Percentiles rank a stretch among this genome's conserved stretches.
These are phyloP conservation scores for Rasamsonia emersonii DNA, from an alignment of 2,329 filamentous ascomycete species.

Conservation along the genomic window DNA sequence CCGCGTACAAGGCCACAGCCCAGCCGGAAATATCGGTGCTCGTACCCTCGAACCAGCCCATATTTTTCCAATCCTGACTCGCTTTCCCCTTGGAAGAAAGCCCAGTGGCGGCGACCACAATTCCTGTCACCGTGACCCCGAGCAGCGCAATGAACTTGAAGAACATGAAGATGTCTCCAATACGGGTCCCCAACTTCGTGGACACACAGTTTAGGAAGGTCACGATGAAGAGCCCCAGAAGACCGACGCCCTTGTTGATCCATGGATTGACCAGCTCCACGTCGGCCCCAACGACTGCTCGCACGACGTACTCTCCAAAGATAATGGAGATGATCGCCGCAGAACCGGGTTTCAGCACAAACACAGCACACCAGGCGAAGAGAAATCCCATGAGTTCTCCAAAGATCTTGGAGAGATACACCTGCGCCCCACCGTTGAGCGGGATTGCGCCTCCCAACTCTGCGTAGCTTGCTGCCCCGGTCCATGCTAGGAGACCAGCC, in stretches of 20 bases:
- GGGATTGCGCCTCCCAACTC: constrained; percentile 94
- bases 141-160: constrained; percentile 88
- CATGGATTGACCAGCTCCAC: constrained; percentile 71
- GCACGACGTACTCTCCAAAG: constrained; percentile 94
- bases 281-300: constrained; percentile 78
- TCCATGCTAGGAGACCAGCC: constrained; percentile 91
- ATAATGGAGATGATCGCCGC: constrained; percentile 95
- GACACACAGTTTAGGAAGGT: constrained; percentile 86
- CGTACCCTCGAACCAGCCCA: constrained; percentile 82
- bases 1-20: constrained; percentile 91
- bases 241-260: constrained; percentile 82
- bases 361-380: constrained; percentile 92
- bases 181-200: constrained; percentile 74
- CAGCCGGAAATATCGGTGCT: constrained; percentile 71
- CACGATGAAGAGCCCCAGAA: constrained; percentile 65
- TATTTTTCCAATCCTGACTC: constrained; percentile 77
- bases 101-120: constrained; percentile 82
- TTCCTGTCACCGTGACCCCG: constrained; percentile 76
- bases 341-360: constrained; percentile 87
- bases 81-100: constrained; percentile 67
- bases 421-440: constrained; percentile 85
- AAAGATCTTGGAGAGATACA: constrained; percentile 93
- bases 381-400: constrained; percentile 87
- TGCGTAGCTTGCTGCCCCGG: constrained; percentile 87
- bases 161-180: constrained; percentile 93